Base-by-base conservation (phyloP, 495 filamentous ascomycete species). In the Trichoderma asperelloides region DNA sequence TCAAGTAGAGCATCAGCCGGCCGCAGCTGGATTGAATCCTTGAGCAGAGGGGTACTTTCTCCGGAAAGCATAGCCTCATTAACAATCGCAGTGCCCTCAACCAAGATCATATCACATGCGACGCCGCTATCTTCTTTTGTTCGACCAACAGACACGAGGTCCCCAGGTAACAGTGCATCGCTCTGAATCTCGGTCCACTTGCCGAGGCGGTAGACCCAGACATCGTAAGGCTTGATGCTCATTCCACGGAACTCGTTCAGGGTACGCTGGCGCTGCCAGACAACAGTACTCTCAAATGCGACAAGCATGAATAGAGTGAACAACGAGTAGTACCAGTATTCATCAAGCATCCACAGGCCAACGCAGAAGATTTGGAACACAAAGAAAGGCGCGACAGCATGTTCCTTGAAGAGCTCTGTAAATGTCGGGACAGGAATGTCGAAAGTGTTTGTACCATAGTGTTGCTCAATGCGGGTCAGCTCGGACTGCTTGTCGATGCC, bases 321-420 rank as follows among this genome's bases (percentile, higher is more conserved):
- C 15, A 99, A 84, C 68, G 95, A 99, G 77, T 98, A 99, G 80
- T 99, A 99, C 95, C 95, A 99, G 79, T 97, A 98, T 79, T 99
- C 95, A 76, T 99, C 95, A 76, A 99, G 76, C 89, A 97, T 91
- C 95, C 95, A 99, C 68, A 99, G 80, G 33, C 96, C 95, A 67
- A 99, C 95, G 70, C 96, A 98, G 81, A 99, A 99, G 49, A 99
- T 82, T 80, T 99, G 95, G 79, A 99, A 99, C 64, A 99, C 92
- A 77, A 99, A 99, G 84, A 99, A 99, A 15, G 95, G 95, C 39
- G 95, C 95, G 40, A 99, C 95, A 27, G 95, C 94, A 79, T 99
- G 95, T 77, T 99, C 96, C 78, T 95, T 89, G 85, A 96, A 99
- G 64, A 99, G 86, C 79, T 99, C 95, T 43, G 89, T 86, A 70